Base-by-base conservation (phyloP, 345 rosid species). In the Isatis tinctoria region DNA sequence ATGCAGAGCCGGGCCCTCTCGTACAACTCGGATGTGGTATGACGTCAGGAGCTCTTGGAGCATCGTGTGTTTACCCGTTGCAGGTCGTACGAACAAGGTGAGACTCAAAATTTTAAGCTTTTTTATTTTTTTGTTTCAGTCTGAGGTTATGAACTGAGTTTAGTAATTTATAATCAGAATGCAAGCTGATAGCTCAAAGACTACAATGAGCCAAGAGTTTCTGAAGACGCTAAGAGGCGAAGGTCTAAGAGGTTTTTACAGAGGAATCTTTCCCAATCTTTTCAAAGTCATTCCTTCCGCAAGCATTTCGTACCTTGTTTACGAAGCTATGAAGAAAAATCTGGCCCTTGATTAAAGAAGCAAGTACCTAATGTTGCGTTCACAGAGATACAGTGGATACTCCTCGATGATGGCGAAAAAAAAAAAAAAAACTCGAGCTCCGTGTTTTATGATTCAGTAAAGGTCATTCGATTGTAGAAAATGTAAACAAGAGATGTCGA, bases 81-180 rank as follows among this genome's bases (percentile, higher is more conserved):
- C 99, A 92, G 80, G 97, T 95, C 72, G 70, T 95, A 48, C 73
- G 99, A 83, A 95, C 99, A 57, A 90, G 98, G 98, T 95, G 85
- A 26, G 48, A 40, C 44, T 22, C 22, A 51, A 30, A 67, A 11
- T 11, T 11, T 40, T 49, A 44, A 20, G 18, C 39, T 20, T 32
- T 16, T 3, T 3, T 47, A 12, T 17, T 44, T 12, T 17, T 4
- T 9, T 17, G 17, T 47, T 0, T 48, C 28, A 14, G 2, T 18
- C 32, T 8, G 10, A 22, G 18, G 45, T 28, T 53, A 37, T 5
- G 3, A 59, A 39, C 61, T 39, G 62, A 75, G 47, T 16, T 51
- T 10, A 36, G 27, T 74, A 59, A 24, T 51, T 17, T 51, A 48
- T 74, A 62, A 54, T 70, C 85, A 95, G 98, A 86, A 76, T 92